phyloP scores from a whole-genome alignment of 495 filamentous ascomycete genomes.

The Penicillium paradoxum region DNA sequence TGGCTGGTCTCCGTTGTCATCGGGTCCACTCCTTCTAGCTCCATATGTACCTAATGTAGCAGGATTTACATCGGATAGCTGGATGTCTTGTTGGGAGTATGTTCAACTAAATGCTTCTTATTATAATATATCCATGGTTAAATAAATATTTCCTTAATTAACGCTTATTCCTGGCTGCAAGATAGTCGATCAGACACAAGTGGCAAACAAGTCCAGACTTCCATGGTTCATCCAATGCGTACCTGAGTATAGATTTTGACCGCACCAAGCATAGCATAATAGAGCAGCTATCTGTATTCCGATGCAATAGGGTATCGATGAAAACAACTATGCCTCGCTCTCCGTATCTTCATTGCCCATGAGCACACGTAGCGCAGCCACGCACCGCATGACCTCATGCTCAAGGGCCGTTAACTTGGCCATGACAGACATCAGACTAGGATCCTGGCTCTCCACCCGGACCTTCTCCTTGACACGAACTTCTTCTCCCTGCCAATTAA shows the following conservation, averaged over 20 bases:
- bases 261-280: neutral
- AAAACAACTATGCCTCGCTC: constrained; percentile 23
- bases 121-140: neutral
- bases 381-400: constrained; percentile 62
- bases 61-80: neutral
- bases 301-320: neutral
- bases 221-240: neutral
- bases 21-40: neutral
- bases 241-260: neutral
- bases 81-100: neutral
- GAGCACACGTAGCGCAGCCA: constrained; percentile 70
- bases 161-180: neutral
- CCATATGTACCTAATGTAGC: too few relatives aligned
- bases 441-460: constrained; percentile 85
- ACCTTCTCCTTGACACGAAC: constrained; percentile 88
- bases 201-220: neutral
- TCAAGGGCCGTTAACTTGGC: constrained; percentile 82
- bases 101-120: too few relatives aligned
- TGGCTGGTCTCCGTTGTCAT: constrained; percentile 18
- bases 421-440: constrained; percentile 77
- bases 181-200: neutral
- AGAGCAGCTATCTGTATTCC: neutral
- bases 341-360: constrained; percentile 59
- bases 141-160: neutral
- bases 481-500: constrained; percentile 61